Percentiles rank a stretch among this genome's conserved stretches.
These are phyloP conservation scores for Penicillium cataractarum DNA, from an alignment of 495 filamentous ascomycete species.

Conservation along the genomic window DNA sequence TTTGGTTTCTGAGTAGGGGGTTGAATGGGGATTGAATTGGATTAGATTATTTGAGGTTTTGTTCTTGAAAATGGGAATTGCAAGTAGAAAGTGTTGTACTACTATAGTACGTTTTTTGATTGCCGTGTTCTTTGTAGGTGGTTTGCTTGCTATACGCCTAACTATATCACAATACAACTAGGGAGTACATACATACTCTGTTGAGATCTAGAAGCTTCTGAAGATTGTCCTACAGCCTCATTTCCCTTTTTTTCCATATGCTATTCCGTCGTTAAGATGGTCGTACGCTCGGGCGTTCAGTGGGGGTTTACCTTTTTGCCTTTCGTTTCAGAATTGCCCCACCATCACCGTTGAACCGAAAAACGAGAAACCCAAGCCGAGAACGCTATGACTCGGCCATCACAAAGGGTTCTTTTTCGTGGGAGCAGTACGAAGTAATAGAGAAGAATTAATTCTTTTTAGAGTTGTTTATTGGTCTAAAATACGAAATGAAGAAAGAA, in stretches of 20 bases:
- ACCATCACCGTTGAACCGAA: background rate
- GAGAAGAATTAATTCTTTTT: background rate
- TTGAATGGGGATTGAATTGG: background rate
- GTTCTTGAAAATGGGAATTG: background rate
- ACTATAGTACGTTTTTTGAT: background rate
- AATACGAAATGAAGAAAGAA: background rate
- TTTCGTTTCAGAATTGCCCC: background rate
- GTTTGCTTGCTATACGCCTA: background rate
- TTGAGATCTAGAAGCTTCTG: background rate
- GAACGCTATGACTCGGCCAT: background rate
- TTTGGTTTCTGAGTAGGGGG: constrained; percentile 18
- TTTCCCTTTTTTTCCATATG: background rate
- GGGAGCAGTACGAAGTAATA: too few species aligned
- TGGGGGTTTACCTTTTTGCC: background rate
- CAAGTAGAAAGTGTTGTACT: background rate
- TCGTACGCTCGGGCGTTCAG: background rate
- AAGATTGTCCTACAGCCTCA: background rate
- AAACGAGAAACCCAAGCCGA: background rate
- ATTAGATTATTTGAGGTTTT: background rate
- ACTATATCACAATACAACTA: background rate
- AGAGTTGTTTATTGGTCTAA: background rate
- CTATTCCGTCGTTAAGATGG: background rate
- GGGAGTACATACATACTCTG: too few species aligned
- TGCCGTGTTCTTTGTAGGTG: background rate
- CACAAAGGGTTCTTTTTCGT: background rate